Conservation (phyloP, 345 rosid species). For the Hevea brasiliensis region DNA sequence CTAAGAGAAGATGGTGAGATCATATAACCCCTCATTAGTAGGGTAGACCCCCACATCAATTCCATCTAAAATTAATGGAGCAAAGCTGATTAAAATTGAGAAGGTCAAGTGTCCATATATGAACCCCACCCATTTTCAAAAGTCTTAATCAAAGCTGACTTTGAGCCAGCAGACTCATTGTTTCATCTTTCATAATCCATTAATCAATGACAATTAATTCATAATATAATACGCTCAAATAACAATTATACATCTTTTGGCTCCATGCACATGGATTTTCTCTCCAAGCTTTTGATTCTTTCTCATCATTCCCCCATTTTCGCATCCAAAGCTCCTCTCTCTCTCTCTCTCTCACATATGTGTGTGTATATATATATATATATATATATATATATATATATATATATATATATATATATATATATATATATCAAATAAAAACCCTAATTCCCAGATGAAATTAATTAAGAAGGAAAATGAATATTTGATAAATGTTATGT, state of each 20-base stretch:
- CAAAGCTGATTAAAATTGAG: too few species aligned
- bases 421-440: not conserved
- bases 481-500: not conserved
- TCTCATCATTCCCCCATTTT: slow-evolving; percentile 14
- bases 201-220: not conserved
- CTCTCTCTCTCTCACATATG: not conserved
- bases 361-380: not conserved
- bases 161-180: slow-evolving; percentile 9
- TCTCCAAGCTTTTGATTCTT: slow-evolving; percentile 14
- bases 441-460: slow-evolving; percentile 20
- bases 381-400: not conserved
- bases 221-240: not conserved
- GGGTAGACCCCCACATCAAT: too few species aligned
- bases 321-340: slow-evolving; percentile 19
- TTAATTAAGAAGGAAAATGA: slow-evolving; percentile 11
- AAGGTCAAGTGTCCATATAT: too few species aligned
- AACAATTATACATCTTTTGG: slow-evolving; percentile 10
- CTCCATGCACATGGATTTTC: slow-evolving; percentile 27
- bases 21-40: too few species aligned
- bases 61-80: too few species aligned
- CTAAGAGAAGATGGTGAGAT: too few species aligned
- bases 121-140: too few species aligned
- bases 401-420: not conserved
- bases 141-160: slow-evolving; percentile 24
- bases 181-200: not conserved